phyloP scores from a whole-genome alignment of 768 basidiomycete genomes.

The Psilocybe tampanensis region DNA sequence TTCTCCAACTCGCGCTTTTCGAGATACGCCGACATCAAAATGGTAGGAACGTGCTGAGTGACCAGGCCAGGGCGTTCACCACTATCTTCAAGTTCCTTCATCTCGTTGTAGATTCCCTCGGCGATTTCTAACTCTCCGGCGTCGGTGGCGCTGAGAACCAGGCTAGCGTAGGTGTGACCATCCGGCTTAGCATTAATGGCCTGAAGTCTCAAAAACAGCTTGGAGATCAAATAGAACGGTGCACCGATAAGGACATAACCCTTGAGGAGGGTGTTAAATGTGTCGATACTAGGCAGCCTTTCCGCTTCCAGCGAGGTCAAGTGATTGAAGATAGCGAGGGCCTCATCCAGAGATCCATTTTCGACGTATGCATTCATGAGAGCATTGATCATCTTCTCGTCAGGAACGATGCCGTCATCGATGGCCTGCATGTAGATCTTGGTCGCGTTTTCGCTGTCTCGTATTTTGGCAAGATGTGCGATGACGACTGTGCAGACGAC shows the following conservation, averaged over 20 bases:
- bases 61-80: conserved; percentile 36
- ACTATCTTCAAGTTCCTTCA: conserved; percentile 52
- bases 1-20: conserved; percentile 48
- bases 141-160: conserved; percentile 84
- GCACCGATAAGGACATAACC: conserved; percentile 83
- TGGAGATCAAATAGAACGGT: conserved; percentile 65
- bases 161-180: conserved; percentile 64
- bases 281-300: conserved; percentile 52
- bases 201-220: conserved; percentile 59
- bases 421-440: conserved; percentile 66
- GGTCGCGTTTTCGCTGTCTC: conserved; percentile 68
- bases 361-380: conserved; percentile 86
- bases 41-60: conserved; percentile 66
- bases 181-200: conserved; percentile 58
- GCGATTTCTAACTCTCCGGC: conserved; percentile 66
- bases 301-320: conserved; percentile 40
- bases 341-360: conserved; percentile 77
- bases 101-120: conserved; percentile 63
- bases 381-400: conserved; percentile 64
- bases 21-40: conserved; percentile 76
- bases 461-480: conserved; percentile 59
- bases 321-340: conserved; percentile 69
- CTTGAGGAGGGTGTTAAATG: conserved; percentile 81
- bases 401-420: conserved; percentile 60
- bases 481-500: conserved; percentile 71